Percentiles rank a stretch among this genome's conserved stretches.
Evolutionary conservation across 2,329 filamentous ascomycete species (phyloP).

Genomic region (Cordyceps militaris): DNA sequence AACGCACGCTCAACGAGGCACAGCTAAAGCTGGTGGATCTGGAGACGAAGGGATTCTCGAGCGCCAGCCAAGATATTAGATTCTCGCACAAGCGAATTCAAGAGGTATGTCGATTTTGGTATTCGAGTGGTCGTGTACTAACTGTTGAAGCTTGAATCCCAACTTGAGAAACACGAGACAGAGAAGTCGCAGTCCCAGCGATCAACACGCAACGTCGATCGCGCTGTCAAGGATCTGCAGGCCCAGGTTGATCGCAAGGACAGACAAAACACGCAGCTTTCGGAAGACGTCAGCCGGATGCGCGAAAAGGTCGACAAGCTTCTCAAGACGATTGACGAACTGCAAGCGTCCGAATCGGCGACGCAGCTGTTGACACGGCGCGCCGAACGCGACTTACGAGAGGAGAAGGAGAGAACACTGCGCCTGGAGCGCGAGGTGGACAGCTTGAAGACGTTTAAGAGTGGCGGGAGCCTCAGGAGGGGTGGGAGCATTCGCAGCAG

Average conservation of each 20-base stretch:
- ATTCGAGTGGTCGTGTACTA: background rate
- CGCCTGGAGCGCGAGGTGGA: constrained; percentile 85
- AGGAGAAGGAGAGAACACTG: constrained; percentile 76
- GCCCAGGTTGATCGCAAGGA: constrained; percentile 88
- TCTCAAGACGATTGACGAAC: constrained; percentile 84
- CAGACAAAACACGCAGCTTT: constrained; percentile 72
- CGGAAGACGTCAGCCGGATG: constrained; percentile 76
- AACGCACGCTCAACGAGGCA: constrained; percentile 84
- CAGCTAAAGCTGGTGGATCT: constrained; percentile 87
- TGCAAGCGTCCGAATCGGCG: constrained; percentile 78
- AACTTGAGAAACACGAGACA: constrained; percentile 76
- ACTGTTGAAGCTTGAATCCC: constrained; percentile 65
- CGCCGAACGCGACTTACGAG: constrained; percentile 81
- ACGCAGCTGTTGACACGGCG: constrained; percentile 76
- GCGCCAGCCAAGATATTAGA: constrained; percentile 87
- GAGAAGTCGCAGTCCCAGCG: constrained; percentile 75
- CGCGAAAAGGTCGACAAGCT: constrained; percentile 89
- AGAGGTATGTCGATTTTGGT: constrained; percentile 48
- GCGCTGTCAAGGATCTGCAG: constrained; percentile 87
- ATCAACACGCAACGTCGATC: constrained; percentile 85
- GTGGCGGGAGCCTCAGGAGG: constrained; percentile 21
- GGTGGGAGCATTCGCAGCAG: constrained; percentile 36
- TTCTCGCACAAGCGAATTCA: constrained; percentile 92
- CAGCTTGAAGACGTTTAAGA: constrained; percentile 68
- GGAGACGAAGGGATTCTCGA: constrained; percentile 95